These are phyloP conservation scores for Zanthoxylum bungeanum DNA, from an alignment of 345 rosid genomes.

Conservation along the genomic window DNA sequence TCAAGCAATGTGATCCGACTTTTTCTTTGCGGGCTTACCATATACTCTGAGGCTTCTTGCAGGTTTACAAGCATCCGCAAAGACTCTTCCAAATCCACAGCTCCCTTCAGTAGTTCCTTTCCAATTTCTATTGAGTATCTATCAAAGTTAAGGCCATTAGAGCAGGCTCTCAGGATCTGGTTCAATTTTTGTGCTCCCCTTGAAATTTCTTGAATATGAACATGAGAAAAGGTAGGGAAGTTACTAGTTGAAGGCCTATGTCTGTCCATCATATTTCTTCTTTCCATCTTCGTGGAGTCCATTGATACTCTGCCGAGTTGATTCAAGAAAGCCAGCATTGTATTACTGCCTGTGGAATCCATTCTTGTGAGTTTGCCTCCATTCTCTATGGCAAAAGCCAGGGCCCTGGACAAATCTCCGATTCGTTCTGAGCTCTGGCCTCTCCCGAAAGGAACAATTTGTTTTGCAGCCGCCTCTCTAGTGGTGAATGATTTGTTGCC, in stretches of 20 bases:
- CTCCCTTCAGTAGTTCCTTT: constrained; percentile 69
- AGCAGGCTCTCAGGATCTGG: constrained; percentile 69
- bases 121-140: constrained; percentile 73
- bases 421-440: constrained; percentile 40
- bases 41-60: constrained; percentile 66
- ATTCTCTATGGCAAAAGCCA: constrained; percentile 71
- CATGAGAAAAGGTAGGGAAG: constrained; percentile 50
- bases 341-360: constrained; percentile 47
- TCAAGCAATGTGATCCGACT: constrained; percentile 66
- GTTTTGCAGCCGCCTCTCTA: constrained; percentile 35
- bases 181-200: constrained; percentile 75
- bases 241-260: constrained; percentile 34
- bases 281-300: constrained; percentile 37
- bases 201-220: constrained; percentile 73
- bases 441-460: constrained; percentile 56
- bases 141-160: constrained; percentile 58
- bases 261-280: constrained; percentile 28
- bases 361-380: constrained; percentile 58
- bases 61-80: constrained; percentile 73
- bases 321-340: constrained; percentile 59
- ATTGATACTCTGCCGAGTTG: constrained; percentile 57
- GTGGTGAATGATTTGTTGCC: constrained; percentile 31
- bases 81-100: constrained; percentile 76
- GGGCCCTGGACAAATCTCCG: constrained; percentile 61
- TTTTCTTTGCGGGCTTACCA: constrained; percentile 42